Base-by-base conservation (phyloP, 2,329 filamentous ascomycete genomes). In the Colletotrichum gloeosporioides region DNA sequence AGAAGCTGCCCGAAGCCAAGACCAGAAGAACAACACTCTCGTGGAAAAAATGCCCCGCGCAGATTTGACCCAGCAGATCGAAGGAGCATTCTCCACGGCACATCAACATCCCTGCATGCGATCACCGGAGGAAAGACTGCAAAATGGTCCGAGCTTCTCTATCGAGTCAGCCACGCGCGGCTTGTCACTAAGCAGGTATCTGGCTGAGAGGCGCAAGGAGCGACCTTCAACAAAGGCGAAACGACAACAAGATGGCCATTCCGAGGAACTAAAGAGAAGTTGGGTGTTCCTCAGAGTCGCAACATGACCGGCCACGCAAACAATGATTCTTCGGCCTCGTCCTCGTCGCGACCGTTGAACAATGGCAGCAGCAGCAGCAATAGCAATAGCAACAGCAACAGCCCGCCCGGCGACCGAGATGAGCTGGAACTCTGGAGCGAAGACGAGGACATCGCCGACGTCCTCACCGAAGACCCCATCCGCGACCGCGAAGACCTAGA, bases 391-490 rank as follows among this genome's bases (percentile, higher is more conserved):
- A 81, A 72, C 44, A 57, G 57, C 77, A 78, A 66, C 76, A 76
- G 69, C 69, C 81, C 44, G 79, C 81, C 82, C 71, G 86, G 87
- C 78, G 83, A 86, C 79, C 84, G 84, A 79, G 89, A 90, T 82
- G 87, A 92, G 72, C 82, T 88, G 78, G 86, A 88, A 80, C 82
- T 88, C 53, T 83, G 83, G 77, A 80, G 82, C 69, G 81, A 82
- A 77, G 86, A 89, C 79, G 85, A 89, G 77, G 77, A 82, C 77
- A 78, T 81, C 55, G 80, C 80, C 69, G 82, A 84, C 68, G 78
- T 91, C 44, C 86, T 93, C 69, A 86, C 85, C 59, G 87, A 91
- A 64, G 92, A 93, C 81, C 91, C 92, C 25, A 84, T 93, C 74
- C 86, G 87, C 71, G 84, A 87, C 74, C 86, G 87, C 71, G 84